phyloP scores from a whole-genome alignment of 1,139 yeast species.

The Scheffersomyces stambukii region DNA sequence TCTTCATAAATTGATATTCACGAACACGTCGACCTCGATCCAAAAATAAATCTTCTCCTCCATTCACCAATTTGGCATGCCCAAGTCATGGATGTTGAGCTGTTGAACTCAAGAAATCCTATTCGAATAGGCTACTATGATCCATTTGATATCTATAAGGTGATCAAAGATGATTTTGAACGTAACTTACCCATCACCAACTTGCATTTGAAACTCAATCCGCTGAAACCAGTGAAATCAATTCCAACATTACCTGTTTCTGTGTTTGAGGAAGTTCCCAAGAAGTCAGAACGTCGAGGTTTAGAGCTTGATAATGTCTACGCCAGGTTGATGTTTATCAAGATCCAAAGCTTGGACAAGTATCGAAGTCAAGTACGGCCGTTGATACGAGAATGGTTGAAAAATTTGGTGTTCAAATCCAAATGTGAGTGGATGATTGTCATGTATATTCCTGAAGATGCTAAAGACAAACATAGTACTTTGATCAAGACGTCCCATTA shows the following conservation, averaged over 20 bases:
- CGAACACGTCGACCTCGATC: too few species aligned
- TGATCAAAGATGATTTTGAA: constrained; percentile 48
- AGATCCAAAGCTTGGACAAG: constrained; percentile 62
- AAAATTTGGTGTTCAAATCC: constrained; percentile 38
- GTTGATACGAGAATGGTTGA: constrained; percentile 76
- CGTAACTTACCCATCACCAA: constrained; percentile 62
- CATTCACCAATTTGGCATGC: too few species aligned
- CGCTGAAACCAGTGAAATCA: constrained; percentile 58
- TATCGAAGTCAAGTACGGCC: constrained; percentile 81
- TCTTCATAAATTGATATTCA: too few species aligned
- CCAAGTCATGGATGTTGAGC: too few species aligned
- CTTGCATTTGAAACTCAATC: constrained; percentile 70
- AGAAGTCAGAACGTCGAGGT: constrained; percentile 11
- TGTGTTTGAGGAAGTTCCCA: constrained; percentile 60
- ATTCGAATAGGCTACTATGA: constrained; percentile 72
- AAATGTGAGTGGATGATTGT: constrained; percentile 64
- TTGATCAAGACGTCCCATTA: constrained; percentile 51
- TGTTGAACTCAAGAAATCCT: too few species aligned
- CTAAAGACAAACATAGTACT: constrained; percentile 38
- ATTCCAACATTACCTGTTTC: constrained; percentile 59
- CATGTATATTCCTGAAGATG: constrained; percentile 46
- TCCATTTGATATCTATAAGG: constrained; percentile 68
- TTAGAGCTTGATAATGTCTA: constrained; percentile 37
- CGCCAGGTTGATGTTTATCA: constrained; percentile 65
- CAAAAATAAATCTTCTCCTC: too few species aligned